Evolutionary conservation across 164 flowering plant genomes (phyloP), one percentile per base, ranked within the genome.

Genomic region (Magnolia kwangsiensis): DNA sequence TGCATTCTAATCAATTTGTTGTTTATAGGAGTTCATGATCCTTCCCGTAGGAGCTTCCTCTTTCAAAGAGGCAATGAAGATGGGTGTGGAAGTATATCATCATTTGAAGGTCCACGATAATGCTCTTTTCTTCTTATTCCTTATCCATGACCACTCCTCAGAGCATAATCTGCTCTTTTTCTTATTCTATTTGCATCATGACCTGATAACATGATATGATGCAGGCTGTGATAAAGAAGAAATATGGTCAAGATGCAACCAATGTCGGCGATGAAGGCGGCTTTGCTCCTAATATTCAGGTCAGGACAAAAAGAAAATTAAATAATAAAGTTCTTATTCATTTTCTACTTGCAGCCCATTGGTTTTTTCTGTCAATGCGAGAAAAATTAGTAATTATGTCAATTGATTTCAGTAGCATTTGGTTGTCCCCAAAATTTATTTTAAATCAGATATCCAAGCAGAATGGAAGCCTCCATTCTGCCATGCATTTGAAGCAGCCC

Each of bases 251-350:
- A 69, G 85, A 85, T 81, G 87, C 85, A 0, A 83, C 85, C 4
- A 83, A 83, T 76, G 84, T 85, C 72, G 85, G 85, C 55, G 87
- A 81, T 78, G 87, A 84, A 79, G 87, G 87, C 79, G 87, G 85
- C 51, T 85, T 85, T 83, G 87, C 87, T 58, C 87, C 87, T 29
- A 85, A 85, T 51, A 85, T 85, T 72, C 87, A 85, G 82, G 85
- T 84, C 11, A 55, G 16, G 16, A 55, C 16, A 14, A 55, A 55
- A 55, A 37, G 45, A 37, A 37, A 3, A 37, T 37, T 55, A 55
- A 9, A 55, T 1, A 55, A 55, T 14, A 55, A 11, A 55, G 16
- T 55, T 37, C 45, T 55, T 55, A 55, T 55, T 14, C 59, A 9
- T 55, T 37, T 37, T 37, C 16, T 55, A 14, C 59, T 55, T 55